Evolutionary conservation across 805 yeast genomes (phyloP), one percentile per base, ranked within the genome.

Genomic region (Metschnikowia picachoensis): DNA sequence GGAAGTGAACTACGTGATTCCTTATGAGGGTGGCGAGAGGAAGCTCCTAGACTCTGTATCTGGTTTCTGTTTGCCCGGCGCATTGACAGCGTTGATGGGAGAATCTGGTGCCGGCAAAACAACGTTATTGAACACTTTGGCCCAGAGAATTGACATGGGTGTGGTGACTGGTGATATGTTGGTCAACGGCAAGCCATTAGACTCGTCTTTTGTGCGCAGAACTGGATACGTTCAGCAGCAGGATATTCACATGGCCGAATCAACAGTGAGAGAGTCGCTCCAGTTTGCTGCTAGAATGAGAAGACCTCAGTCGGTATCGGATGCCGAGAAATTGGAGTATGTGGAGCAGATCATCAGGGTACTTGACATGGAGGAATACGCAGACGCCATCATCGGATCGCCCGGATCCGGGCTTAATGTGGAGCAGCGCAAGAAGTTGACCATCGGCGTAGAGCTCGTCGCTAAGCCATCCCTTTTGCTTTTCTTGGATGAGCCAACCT

Each of bases 81-180:
- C 76, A 7, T 60, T 79, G 57, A 79, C 83, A 16, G 84, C 85
- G 10, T 60, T 79, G 28, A 77, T 79, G 82, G 83, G 83, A 53
- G 82, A 78, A 39, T 77, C 83, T 13, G 83, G 83, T 60, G 82
- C 82, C 28, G 83, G 84, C 58, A 79, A 79, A 55, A 79, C 83
- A 11, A 79, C 83, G 10, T 61, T 79, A 44, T 66, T 79, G 53
- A 79, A 79, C 59, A 73, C 73, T 16, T 65, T 78, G 47, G 76
- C 82, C 37, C 78, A 76, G 53, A 67, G 84, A 61, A 70, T 74
- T 49, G 74, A 76, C 34, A 69, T 70, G 63, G 85, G 85, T 62
- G 76, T 76, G 30, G 70, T 80, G 40, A 72, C 82, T 28, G 85
- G 85, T 53, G 78, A 75, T 35, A 75, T 77, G 73, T 65, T 78